A percentile compares a stretch with the other conserved stretches of the same genome.
Conservation (phyloP, 2,329 filamentous ascomycete species). For the Fusarium mangiferae region DNA sequence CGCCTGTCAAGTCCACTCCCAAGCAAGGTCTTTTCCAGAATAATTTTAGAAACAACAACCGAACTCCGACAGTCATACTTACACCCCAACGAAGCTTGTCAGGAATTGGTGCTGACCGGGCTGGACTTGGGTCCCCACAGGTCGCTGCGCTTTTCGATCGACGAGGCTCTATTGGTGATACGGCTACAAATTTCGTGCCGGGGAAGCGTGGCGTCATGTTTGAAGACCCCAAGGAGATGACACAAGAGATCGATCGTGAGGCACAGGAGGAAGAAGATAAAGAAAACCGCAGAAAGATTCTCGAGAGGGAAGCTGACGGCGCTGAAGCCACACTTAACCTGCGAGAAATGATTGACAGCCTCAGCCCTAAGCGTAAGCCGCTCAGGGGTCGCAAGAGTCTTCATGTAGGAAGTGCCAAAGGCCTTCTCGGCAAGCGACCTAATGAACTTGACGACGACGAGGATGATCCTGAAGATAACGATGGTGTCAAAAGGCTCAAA, state of each 20-base stretch:
- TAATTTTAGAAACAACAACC: conserved; percentile 62
- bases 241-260: conserved; percentile 71
- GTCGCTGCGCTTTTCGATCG: conserved; percentile 77
- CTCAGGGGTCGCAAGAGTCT: conserved; percentile 79
- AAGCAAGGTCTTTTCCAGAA: conserved; percentile 62
- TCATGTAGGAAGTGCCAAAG: conserved; percentile 77
- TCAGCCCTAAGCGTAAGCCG: conserved; percentile 78
- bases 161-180: conserved; percentile 76
- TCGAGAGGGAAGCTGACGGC: conserved; percentile 60
- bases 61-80: conserved; percentile 72
- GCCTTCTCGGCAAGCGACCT: conserved; percentile 79
- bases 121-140: conserved; percentile 79
- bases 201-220: conserved; percentile 66
- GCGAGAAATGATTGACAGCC: conserved; percentile 79
- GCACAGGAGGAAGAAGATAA: conserved; percentile 67
- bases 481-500: conserved; percentile 75
- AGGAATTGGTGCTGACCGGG: conserved; percentile 74
- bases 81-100: conserved; percentile 67
- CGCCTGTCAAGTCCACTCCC: conserved; percentile 39
- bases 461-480: conserved; percentile 67
- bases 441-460: conserved; percentile 72
- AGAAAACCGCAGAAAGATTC: conserved; percentile 67
- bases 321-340: conserved; percentile 72
- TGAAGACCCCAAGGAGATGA: conserved; percentile 70
- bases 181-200: conserved; percentile 71